These are phyloP conservation scores for Peronospora farinosa DNA, from an alignment of 352 stramenopile species.

Conservation along the genomic window DNA sequence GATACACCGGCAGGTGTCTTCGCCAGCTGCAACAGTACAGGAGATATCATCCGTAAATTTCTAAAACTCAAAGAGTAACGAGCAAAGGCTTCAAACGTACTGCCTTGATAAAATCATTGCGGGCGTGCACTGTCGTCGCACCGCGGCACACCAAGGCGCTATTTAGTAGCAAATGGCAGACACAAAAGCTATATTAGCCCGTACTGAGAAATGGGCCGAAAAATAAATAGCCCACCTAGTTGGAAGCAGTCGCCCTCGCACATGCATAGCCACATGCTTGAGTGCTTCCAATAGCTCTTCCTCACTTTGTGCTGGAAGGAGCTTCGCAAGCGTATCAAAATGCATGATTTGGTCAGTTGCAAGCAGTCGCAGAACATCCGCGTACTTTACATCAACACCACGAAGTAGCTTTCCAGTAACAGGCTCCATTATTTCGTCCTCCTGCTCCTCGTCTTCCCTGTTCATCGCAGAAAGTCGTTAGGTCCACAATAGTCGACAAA, in stretches of 20 bases:
- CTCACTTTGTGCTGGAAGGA: slow-evolving; percentile 35
- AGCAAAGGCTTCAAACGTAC: slow-evolving; percentile 20
- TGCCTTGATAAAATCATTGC: slow-evolving; percentile 49
- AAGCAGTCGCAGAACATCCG: slow-evolving; percentile 19
- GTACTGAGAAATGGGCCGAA: background rate
- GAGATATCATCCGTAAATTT: slow-evolving; percentile 3
- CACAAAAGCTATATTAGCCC: background rate
- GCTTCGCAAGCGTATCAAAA: slow-evolving; percentile 36
- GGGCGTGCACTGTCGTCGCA: slow-evolving; percentile 26
- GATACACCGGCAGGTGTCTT: slow-evolving; percentile 34
- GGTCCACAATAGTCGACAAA: background rate
- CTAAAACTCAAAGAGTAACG: background rate
- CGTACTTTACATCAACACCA: slow-evolving; percentile 30
- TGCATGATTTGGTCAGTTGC: slow-evolving; percentile 40
- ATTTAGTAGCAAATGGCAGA: background rate
- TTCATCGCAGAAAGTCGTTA: slow-evolving; percentile 4
- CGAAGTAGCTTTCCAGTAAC: slow-evolving; percentile 19
- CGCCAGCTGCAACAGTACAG: slow-evolving; percentile 20
- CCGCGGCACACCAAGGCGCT: slow-evolving; percentile 33
- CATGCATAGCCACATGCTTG: slow-evolving; percentile 36
- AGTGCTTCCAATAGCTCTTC: slow-evolving; percentile 38
- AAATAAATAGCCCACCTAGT: slow-evolving; percentile 28
- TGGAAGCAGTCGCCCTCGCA: slow-evolving; percentile 38
- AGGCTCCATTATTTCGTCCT: slow-evolving; percentile 40
- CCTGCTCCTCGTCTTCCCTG: slow-evolving; percentile 38